Evolutionary conservation across 495 filamentous ascomycete species (phyloP).

Genomic region (Penicillium bialowiezense): DNA sequence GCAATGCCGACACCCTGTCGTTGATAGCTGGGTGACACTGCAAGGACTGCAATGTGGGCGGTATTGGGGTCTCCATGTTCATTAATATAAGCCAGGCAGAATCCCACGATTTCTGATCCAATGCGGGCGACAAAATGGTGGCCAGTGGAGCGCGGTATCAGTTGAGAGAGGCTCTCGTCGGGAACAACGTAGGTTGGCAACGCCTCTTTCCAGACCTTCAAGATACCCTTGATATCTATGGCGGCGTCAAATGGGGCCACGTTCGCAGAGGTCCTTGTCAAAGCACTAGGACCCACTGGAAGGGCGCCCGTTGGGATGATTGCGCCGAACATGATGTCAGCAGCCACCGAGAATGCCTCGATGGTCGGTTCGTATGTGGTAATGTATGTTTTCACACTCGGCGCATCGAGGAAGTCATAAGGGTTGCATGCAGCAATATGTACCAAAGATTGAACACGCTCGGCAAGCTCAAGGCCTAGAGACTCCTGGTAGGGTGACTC

Average conservation of each 20-base stretch:
- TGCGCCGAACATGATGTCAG: conserved; percentile 40
- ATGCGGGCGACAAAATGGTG: conserved; percentile 38
- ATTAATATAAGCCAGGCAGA: conserved; percentile 41
- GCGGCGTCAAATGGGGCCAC: conserved; percentile 18
- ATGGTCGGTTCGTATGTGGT: conserved; percentile 47
- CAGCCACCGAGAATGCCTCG: conserved; percentile 43
- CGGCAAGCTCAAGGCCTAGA: conserved; percentile 33
- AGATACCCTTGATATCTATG: conserved; percentile 31
- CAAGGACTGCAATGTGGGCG: conserved; percentile 39
- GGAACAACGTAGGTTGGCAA: conserved; percentile 42
- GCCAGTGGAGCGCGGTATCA: conserved; percentile 26
- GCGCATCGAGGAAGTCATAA: conserved; percentile 47
- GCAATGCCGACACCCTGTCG: conserved; percentile 42
- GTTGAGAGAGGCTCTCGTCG: conserved; percentile 18
- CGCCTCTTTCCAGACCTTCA: conserved; percentile 35
- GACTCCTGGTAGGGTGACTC: conserved; percentile 39
- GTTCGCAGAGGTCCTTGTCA: conserved; percentile 13
- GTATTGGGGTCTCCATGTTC: conserved; percentile 20
- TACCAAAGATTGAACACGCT: conserved; percentile 28
- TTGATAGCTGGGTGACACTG: conserved; percentile 38
- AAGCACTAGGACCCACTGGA: conserved; percentile 28
- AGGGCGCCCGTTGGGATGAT: conserved; percentile 30
- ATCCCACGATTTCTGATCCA: conserved; percentile 33
- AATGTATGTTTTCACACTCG: conserved; percentile 42
- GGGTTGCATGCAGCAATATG: conserved; percentile 46